These are phyloP conservation scores for Kodamaea alishanica DNA, from an alignment of 1,139 yeast species.

Conservation along the genomic window DNA sequence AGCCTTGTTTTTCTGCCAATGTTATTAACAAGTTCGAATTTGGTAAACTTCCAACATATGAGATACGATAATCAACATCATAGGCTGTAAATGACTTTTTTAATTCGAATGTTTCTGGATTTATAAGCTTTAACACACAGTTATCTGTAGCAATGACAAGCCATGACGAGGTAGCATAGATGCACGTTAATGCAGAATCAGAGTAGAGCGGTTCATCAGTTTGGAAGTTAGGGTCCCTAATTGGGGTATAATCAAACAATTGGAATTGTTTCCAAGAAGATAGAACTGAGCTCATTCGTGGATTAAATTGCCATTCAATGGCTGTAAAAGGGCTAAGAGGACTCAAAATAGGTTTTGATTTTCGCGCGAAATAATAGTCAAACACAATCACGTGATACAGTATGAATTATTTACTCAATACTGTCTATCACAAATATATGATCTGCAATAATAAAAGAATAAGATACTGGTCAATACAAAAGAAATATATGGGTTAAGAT, in stretches of 20 bases:
- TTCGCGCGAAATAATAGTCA: no score
- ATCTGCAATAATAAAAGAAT: no score
- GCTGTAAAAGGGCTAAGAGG: no score
- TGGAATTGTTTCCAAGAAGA: conserved; percentile 83
- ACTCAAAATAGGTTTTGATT: no score
- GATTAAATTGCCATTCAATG: no score
- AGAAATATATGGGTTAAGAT: no score
- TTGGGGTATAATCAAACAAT: conserved; percentile 79
- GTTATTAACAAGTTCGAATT: conserved; percentile 56
- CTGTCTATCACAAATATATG: no score
- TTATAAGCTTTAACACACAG: conserved; percentile 56
- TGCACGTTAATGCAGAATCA: conserved; percentile 68
- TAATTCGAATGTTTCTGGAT: conserved; percentile 42
- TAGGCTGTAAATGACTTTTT: conserved; percentile 58
- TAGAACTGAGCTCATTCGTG: conserved; percentile 23
- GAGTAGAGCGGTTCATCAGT: conserved; percentile 66
- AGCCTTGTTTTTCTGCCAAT: conserved; percentile 70
- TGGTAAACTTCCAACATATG: conserved; percentile 48
- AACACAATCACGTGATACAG: no score
- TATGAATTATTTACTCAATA: no score
- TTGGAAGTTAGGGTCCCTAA: conserved; percentile 76
- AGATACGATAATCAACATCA: conserved; percentile 59
- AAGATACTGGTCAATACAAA: no score
- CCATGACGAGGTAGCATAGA: conserved; percentile 50
- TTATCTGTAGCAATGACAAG: conserved; percentile 58